Base-by-base conservation (phyloP, 2,329 filamentous ascomycete genomes). In the Ophiosphaerella herpotricha region DNA sequence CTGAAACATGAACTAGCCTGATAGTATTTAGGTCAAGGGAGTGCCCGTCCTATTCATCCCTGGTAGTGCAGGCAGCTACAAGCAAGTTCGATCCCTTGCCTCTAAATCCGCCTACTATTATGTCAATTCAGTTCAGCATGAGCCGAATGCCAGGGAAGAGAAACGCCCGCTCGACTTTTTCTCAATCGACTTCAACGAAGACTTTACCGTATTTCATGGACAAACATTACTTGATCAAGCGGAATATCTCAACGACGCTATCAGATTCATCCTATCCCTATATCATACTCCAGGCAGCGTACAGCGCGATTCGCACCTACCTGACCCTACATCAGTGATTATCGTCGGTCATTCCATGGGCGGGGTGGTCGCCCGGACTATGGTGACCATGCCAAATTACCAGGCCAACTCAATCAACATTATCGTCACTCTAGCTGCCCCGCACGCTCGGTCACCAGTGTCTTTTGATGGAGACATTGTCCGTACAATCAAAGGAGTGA, bases 321-420 rank as follows among this genome's bases (percentile, higher is more conserved):
- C 94, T 4, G 93, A 99, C 69, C 94, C 94, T 1, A 95, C 89
- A 33, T 97, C 94, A 0, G 93, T 99, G 51, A 92, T 99, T 58
- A 84, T 99, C 39, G 78, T 99, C 46, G 94, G 94, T 11, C 94
- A 99, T 74, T 99, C 94, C 0, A 99, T 99, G 94, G 94, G 94
- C 47, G 94, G 94, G 32, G 89, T 99, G 49, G 94, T 97, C 24
- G 94, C 94, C 18, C 88, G 94, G 43, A 91, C 93, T 3, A 94
- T 96, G 84, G 83, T 99, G 48, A 89, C 91, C 23, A 96, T 96
- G 85, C 85, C 91, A 11, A 99, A 99, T 70, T 97, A 97, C 69
- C 94, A 97, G 74, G 83, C 91, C 18, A 94, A 97, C 71, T 96
- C 94, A 7, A 94, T 99, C 73, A 99, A 99, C 71, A 97, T 94